Conservation (phyloP, 2,329 filamentous ascomycete species). For the Rhynchosporium secalis region DNA sequence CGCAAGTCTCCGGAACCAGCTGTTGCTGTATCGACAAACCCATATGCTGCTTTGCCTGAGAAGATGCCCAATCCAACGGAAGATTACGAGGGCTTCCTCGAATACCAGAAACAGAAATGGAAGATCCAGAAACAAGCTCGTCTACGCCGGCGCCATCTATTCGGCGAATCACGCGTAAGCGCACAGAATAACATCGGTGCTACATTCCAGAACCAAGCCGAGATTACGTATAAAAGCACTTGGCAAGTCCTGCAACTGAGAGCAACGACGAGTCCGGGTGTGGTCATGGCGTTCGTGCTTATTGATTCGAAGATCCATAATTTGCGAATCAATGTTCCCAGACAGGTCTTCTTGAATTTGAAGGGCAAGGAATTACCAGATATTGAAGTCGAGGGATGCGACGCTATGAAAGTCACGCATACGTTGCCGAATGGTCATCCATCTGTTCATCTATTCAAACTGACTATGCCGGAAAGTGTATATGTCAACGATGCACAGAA, state of each 20-base stretch:
- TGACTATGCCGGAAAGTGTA: conserved; percentile 84
- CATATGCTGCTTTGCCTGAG: conserved; percentile 78
- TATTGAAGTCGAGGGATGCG: conserved; percentile 80
- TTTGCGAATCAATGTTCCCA: conserved; percentile 84
- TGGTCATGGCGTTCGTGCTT: conserved; percentile 84
- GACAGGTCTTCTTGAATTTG: conserved; percentile 88
- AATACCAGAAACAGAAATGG: conserved; percentile 99
- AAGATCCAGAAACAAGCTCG: conserved; percentile 94
- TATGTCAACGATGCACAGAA: conserved; percentile 85
- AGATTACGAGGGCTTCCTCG: conserved; percentile 83
- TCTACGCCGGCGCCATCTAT: conserved; percentile 81
- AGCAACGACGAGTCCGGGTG: conserved; percentile 78
- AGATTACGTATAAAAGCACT: conserved; percentile 83
- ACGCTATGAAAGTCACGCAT: conserved; percentile 89
- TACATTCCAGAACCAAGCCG: conserved; percentile 87
- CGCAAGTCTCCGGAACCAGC: conserved; percentile 71
- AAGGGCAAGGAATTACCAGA: conserved; percentile 85
- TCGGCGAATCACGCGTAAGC: conserved; percentile 77
- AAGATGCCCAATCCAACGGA: conserved; percentile 82
- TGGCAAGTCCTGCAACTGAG: conserved; percentile 94
- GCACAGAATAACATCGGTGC: conserved; percentile 65
- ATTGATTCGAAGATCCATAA: conserved; percentile 91
- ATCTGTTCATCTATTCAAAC: conserved; percentile 90
- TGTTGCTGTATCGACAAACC: conserved; percentile 64
- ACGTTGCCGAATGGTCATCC: conserved; percentile 93